Base-by-base conservation (phyloP, 2,329 filamentous ascomycete species). In the Aulographum hederae region DNA sequence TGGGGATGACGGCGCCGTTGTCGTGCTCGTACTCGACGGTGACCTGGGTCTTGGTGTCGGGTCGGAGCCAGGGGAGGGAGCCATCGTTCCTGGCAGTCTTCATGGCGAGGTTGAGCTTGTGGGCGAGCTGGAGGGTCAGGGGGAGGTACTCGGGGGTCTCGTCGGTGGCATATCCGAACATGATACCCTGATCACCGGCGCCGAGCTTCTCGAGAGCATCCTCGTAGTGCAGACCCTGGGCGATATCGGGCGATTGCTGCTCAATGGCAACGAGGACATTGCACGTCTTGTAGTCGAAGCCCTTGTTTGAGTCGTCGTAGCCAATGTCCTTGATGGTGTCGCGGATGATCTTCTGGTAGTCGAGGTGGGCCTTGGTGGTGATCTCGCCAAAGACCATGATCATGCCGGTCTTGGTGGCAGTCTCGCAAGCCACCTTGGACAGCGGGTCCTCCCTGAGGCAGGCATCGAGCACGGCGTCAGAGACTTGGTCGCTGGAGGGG, bases 211-310 rank as follows among this genome's bases (percentile, higher is more conserved):
- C 89, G 31, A 98, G 78, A 45, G 82, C 84, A 68, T 94, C 72
- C 44, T 98, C 89, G 60, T 92, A 92, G 70, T 95, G 82, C 35
- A 98, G 81, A 70, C 89, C 89, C 67, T 95, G 89, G 47, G 89
- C 89, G 53, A 98, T 98, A 61, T 98, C 89, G 51, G 86, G 80
- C 38, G 86, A 95, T 66, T 98, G 89, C 67, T 98, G 74, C 76
- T 98, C 89, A 60, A 98, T 94, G 63, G 86, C 89, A 50, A 95
- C 85, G 47, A 95, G 75, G 53, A 98, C 73, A 68, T 94, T 95
- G 69, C 79, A 86, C 46, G 89, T 98, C 78, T 95, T 95, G 82
- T 94, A 93, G 68, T 98, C 89, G 63, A 98, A 98, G 41, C 89
- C 89, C 76, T 98, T 98, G 50, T 71, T 68, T 34, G 89, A 95